Evolutionary conservation across 768 basidiomycete genomes (phyloP), one percentile per base, ranked within the genome.

Genomic region (Pholiota conissans): DNA sequence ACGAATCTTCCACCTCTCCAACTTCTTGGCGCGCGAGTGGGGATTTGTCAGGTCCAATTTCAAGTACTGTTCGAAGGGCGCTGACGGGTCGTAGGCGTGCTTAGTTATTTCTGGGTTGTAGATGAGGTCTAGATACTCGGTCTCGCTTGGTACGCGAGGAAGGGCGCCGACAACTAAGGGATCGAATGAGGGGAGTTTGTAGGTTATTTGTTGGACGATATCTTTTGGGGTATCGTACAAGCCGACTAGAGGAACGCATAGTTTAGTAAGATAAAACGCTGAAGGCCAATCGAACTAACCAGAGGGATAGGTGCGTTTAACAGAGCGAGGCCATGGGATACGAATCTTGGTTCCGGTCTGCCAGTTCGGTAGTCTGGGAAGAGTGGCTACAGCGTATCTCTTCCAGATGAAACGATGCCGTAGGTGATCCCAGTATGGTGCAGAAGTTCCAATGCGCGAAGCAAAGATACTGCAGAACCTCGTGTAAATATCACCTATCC

Each of bases 11-110:
- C 89, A 93, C 61, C 92, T 84, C 49, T 76, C 76, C 65, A 89
- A 86, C 69, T 90, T 92, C 77, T 90, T 92, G 8, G 91, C 89
- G 18, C 90, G 86, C 11, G 89, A 84, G 66, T 92, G 87, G 24
- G 91, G 91, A 69, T 93, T 92, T 26, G 89, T 79, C 35, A 94
- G 82, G 65, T 94, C 92, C 59, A 81, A 80, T 45, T 74, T 67
- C 56, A 94, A 72, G 65, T 84, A 83, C 22, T 80, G 66, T 67
- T 94, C 92, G 58, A 90, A 78, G 11, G 89, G 88, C 9, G 76
- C 73, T 13, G 79, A 77, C 28, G 85, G 79, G 60, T 79, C 80
- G 27, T 79, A 66, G n/a, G 68, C 64, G 27, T 73, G 71, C 26
- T 65, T 65, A 10, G 77, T 74, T 52, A 79, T n/a, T n/a, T n/a